Conservation (phyloP, 371 early-diverging fungal genomes). For the Apophysomyces variabilis region DNA sequence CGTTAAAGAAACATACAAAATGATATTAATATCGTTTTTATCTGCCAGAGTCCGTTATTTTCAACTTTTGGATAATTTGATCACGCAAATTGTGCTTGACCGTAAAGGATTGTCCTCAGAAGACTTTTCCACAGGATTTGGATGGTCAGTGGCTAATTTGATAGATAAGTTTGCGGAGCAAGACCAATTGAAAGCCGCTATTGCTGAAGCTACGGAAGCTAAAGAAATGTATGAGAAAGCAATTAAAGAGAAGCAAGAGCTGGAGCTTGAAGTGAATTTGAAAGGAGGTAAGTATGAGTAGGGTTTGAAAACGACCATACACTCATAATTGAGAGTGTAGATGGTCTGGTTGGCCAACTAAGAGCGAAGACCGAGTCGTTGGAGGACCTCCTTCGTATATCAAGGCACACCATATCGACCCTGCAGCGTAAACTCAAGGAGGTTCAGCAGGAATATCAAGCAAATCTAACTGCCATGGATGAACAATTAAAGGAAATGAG, state of each 20-base stretch:
- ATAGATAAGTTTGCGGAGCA: conserved; percentile 82
- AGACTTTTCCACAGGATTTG: conserved; percentile 52
- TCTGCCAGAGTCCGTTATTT: conserved; percentile 68
- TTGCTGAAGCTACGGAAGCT: conserved; percentile 73
- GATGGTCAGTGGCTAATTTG: conserved; percentile 72
- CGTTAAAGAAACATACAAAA: not conserved
- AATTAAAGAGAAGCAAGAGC: conserved; percentile 61
- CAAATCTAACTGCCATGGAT: conserved; percentile 70
- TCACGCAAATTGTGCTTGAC: conserved; percentile 85
- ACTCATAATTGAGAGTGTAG: conserved; percentile 10
- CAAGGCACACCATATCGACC: conserved; percentile 79
- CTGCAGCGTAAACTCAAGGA: conserved; percentile 75
- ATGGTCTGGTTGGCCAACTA: conserved; percentile 47
- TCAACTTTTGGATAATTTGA: conserved; percentile 77
- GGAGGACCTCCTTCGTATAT: conserved; percentile 80
- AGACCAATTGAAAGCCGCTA: conserved; percentile 71
- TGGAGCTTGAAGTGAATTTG: conserved; percentile 74
- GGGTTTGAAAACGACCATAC: not conserved
- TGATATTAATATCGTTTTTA: not conserved
- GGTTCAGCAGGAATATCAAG: conserved; percentile 67
- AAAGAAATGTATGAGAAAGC: conserved; percentile 53
- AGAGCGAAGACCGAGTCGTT: conserved; percentile 77
- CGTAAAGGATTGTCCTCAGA: conserved; percentile 68
- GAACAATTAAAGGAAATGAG: conserved; percentile 72
- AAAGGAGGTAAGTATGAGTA: conserved; percentile 52